phyloP scores from a whole-genome alignment of 2,329 filamentous ascomycete species.

The Fusarium lyarnte region DNA sequence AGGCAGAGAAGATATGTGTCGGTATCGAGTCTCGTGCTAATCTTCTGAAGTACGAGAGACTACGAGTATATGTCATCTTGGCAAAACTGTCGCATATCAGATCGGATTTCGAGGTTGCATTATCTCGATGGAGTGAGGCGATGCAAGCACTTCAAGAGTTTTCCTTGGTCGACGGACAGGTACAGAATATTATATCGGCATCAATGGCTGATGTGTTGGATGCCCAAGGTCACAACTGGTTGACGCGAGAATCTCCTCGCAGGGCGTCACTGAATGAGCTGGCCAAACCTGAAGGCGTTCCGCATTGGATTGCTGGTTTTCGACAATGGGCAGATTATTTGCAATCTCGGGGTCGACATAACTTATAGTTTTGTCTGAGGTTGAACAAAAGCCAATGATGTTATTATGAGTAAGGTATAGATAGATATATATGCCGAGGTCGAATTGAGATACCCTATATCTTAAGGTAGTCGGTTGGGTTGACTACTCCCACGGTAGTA shows the following conservation, averaged over 20 bases:
- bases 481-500: neutral
- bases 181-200: constrained; percentile 30
- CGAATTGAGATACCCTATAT: constrained; percentile 30
- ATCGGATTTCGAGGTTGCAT: constrained; percentile 26
- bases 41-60: constrained; percentile 35
- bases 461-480: neutral
- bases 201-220: constrained; percentile 34
- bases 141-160: constrained; percentile 36
- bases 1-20: constrained; percentile 29
- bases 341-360: constrained; percentile 17
- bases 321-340: constrained; percentile 32
- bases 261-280: constrained; percentile 27
- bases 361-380: constrained; percentile 1
- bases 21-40: constrained; percentile 17
- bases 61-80: constrained; percentile 30
- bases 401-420: neutral
- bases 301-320: constrained; percentile 36
- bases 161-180: constrained; percentile 28
- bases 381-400: neutral
- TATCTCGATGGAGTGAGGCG: constrained; percentile 34
- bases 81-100: constrained; percentile 32
- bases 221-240: constrained; percentile 34
- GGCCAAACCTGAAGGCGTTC: constrained; percentile 34
- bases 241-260: constrained; percentile 33
- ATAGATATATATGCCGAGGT: neutral